phyloP scores from a whole-genome alignment of 1,284 basidiomycete genomes.

The Wallemia mellicola region DNA sequence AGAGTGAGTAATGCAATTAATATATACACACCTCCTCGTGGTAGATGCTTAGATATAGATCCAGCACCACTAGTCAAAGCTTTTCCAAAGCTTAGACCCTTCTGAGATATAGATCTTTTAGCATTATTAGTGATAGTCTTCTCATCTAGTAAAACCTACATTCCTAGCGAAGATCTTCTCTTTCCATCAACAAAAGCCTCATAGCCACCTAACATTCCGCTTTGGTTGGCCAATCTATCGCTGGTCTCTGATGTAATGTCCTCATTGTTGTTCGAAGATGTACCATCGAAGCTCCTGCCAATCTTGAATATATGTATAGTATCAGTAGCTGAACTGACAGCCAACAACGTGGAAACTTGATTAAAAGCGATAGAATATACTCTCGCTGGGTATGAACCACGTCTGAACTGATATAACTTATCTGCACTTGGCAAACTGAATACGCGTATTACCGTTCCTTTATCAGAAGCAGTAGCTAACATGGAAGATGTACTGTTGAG shows the following conservation, averaged over 20 bases:
- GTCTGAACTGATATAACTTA: slow-evolving; percentile 75
- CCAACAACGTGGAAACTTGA: slow-evolving; percentile 45
- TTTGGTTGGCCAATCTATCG: slow-evolving; percentile 4
- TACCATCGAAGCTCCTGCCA: slow-evolving; percentile 10
- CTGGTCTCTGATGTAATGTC: slow-evolving; percentile 4
- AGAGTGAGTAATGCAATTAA: background rate
- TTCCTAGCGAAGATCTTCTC: slow-evolving; percentile 6
- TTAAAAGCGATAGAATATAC: slow-evolving; percentile 90
- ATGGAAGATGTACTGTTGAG: slow-evolving; percentile 67
- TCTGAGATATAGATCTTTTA: background rate
- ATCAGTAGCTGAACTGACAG: slow-evolving; percentile 70
- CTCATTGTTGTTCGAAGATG: slow-evolving; percentile 1
- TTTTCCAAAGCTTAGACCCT: background rate
- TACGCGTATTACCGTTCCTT: slow-evolving; percentile 88
- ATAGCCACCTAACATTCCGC: slow-evolving; percentile 10
- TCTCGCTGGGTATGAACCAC: slow-evolving; percentile 55
- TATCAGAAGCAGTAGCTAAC: slow-evolving; percentile 77
- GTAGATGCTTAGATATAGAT: slow-evolving; percentile 1
- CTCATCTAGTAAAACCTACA: background rate
- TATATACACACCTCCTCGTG: background rate
- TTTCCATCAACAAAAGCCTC: slow-evolving; percentile 15
- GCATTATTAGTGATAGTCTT: background rate
- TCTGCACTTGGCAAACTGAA: slow-evolving; percentile 73
- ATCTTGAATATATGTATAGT: slow-evolving; percentile 95
- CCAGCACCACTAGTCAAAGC: background rate